A percentile compares a stretch with the other conserved stretches of the same genome.
Conservation (phyloP, 1,284 basidiomycete genomes). For the Pascua guehoae region DNA sequence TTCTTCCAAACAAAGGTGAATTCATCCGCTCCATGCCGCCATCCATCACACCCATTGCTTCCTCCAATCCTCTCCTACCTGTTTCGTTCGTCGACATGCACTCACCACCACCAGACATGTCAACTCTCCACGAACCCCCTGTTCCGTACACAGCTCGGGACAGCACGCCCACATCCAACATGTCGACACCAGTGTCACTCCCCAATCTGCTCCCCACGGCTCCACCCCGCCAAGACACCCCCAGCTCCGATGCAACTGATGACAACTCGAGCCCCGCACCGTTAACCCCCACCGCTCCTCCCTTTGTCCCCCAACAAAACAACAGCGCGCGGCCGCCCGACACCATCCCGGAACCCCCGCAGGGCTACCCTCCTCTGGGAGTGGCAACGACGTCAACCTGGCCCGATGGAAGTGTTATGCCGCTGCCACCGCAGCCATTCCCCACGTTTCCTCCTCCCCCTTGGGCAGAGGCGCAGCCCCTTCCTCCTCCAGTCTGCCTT, state of each 20-base stretch:
- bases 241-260: too few relatives aligned
- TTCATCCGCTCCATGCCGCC: neutral
- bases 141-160: too few relatives aligned
- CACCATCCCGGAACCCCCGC: too few relatives aligned
- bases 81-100: neutral
- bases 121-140: neutral
- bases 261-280: too few relatives aligned
- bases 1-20: too few relatives aligned
- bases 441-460: conserved; percentile 1
- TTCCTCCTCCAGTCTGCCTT: conserved; percentile 3
- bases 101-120: neutral
- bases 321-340: too few relatives aligned
- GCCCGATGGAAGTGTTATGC: neutral
- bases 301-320: too few relatives aligned
- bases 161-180: neutral
- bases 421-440: neutral
- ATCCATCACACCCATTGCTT: neutral
- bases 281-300: too few relatives aligned
- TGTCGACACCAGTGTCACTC: neutral
- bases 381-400: neutral
- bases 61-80: neutral
- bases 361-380: too few relatives aligned
- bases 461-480: conserved; percentile 4
- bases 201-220: neutral
- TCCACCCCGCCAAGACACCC: neutral